phyloP scores from a whole-genome alignment of 495 filamentous ascomycete species.

The Recurvomyces mirabilis region DNA sequence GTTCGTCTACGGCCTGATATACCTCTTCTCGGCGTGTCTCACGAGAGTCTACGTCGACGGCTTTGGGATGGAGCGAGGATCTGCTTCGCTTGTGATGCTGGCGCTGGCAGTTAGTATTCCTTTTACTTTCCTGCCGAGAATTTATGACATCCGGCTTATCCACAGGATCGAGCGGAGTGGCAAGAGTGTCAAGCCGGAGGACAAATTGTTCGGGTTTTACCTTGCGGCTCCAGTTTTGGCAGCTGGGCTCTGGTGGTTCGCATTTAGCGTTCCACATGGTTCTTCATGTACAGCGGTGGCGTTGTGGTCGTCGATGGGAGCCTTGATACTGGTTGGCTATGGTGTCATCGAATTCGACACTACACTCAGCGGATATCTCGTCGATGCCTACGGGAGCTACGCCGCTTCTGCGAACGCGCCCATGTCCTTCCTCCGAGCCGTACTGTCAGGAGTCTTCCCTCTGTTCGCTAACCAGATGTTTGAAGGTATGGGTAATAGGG shows the following conservation, averaged over 20 bases:
- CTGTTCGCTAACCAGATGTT: slow-evolving; percentile 40
- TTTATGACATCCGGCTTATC: slow-evolving; percentile 34
- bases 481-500: slow-evolving; percentile 33
- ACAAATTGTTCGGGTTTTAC: slow-evolving; percentile 40
- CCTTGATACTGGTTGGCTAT: slow-evolving; percentile 39
- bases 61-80: slow-evolving; percentile 31
- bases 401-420: slow-evolving; percentile 42
- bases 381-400: slow-evolving; percentile 43
- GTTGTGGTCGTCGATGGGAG: slow-evolving; percentile 35
- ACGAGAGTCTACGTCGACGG: slow-evolving; percentile 34
- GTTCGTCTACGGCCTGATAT: slow-evolving; percentile 39
- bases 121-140: slow-evolving; percentile 34
- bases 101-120: slow-evolving; percentile 36
- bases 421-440: slow-evolving; percentile 35
- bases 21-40: slow-evolving; percentile 43
- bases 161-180: slow-evolving; percentile 22
- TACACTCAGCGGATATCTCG: slow-evolving; percentile 41
- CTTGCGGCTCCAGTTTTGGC: slow-evolving; percentile 38
- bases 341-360: slow-evolving; percentile 41
- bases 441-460: slow-evolving; percentile 37
- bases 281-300: slow-evolving; percentile 22
- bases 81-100: slow-evolving; percentile 37
- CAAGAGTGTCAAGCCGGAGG: slow-evolving; percentile 33
- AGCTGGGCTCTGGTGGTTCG: slow-evolving; percentile 41
- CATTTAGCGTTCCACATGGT: slow-evolving; percentile 36